These are phyloP conservation scores for Hymenoscyphus fraxineus DNA, from an alignment of 2,329 filamentous ascomycete species.

Conservation along the genomic window DNA sequence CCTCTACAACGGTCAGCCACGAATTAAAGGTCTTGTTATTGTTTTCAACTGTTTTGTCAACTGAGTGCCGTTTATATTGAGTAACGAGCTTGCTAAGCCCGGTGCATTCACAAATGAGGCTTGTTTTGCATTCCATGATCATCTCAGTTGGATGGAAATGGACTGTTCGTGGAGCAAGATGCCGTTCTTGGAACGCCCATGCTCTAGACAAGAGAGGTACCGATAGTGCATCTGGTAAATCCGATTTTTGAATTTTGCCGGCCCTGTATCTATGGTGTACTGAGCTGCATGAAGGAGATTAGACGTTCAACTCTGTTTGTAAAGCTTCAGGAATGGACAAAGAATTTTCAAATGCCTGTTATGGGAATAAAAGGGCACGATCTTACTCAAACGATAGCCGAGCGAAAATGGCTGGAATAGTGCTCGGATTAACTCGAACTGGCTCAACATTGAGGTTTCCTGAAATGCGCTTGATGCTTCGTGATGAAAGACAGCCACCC, in stretches of 20 bases:
- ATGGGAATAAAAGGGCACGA: not conserved
- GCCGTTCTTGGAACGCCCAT: constrained; percentile 20
- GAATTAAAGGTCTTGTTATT: not conserved
- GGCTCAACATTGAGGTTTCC: not conserved
- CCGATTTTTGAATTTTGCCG: not conserved
- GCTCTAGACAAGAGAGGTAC: constrained; percentile 11
- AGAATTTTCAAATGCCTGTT: no score
- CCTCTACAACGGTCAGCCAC: constrained; percentile 5
- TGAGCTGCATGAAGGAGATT: not conserved
- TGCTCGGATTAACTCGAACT: not conserved
- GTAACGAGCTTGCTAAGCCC: not conserved
- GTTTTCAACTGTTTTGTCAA: not conserved
- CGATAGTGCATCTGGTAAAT: not conserved
- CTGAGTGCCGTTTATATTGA: not conserved
- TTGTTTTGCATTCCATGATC: constrained; percentile 8
- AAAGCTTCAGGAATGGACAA: no score
- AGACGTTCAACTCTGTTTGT: not conserved
- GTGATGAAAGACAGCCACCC: not conserved
- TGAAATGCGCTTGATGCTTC: not conserved
- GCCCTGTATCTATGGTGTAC: constrained; percentile 4
- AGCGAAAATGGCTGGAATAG: not conserved
- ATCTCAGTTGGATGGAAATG: constrained; percentile 14
- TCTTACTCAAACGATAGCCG: not conserved
- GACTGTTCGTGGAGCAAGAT: constrained; percentile 12
- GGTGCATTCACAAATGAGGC: constrained; percentile 1